These are phyloP conservation scores for Mycena indigotica DNA, from an alignment of 768 basidiomycete genomes.

Conservation along the genomic window DNA sequence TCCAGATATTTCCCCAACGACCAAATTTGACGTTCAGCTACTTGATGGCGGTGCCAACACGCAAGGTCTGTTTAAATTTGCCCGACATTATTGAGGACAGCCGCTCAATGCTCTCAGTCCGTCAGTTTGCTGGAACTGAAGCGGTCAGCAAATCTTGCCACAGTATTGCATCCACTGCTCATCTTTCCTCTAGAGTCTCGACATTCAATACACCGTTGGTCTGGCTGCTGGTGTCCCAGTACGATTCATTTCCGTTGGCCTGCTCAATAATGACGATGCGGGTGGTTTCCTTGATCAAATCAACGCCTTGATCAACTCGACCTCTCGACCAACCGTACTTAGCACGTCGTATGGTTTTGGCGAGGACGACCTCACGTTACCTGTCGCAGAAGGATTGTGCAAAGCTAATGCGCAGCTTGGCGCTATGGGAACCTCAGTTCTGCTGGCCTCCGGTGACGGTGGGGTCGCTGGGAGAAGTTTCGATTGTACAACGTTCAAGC, in stretches of 20 bases:
- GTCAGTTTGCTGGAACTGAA: too few species aligned
- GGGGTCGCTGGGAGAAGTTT: not conserved
- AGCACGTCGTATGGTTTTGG: constrained; percentile 27
- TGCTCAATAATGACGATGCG: not conserved
- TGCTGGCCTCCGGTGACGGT: constrained; percentile 40
- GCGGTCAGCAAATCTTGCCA: constrained; percentile 21
- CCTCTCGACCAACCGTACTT: constrained; percentile 20
- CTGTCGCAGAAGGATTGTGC: constrained; percentile 23
- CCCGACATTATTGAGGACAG: too few species aligned
- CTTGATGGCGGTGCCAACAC: constrained; percentile 30
- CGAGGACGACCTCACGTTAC: constrained; percentile 11
- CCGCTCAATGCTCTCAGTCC: too few species aligned
- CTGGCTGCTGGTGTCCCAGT: not conserved
- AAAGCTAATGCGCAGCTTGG: constrained; percentile 31
- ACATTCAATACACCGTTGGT: not conserved
- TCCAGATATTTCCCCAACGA: constrained; percentile 23
- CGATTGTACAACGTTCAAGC: not conserved
- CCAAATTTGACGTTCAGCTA: constrained; percentile 24
- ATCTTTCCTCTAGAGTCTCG: not conserved
- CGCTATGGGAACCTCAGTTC: constrained; percentile 29
- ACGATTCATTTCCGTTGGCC: not conserved
- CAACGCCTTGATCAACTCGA: constrained; percentile 21
- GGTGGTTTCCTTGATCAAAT: constrained; percentile 26
- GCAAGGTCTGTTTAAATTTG: too few species aligned
- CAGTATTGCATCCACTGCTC: not conserved